phyloP scores from a whole-genome alignment of 2,329 filamentous ascomycete species.

The Alternaria ventricosa region DNA sequence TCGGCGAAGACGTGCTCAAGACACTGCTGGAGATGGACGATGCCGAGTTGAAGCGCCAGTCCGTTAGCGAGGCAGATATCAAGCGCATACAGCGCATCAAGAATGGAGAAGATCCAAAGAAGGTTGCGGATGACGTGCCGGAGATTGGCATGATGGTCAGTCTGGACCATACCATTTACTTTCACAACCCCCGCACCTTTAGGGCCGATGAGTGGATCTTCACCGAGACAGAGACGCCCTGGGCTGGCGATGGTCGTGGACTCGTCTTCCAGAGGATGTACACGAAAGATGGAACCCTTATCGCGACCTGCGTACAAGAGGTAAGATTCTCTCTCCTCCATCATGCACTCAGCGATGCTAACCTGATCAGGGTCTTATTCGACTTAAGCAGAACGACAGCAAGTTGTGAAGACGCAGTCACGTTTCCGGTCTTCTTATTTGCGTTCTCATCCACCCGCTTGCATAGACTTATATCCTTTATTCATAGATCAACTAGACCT shows the following conservation, averaged over 20 bases:
- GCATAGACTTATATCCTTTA: not conserved
- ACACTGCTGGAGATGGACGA: slow-evolving; percentile 55
- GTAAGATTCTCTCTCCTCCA: slow-evolving; percentile 47
- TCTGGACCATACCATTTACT: slow-evolving; percentile 72
- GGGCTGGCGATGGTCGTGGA: slow-evolving; percentile 78
- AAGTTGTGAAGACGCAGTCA: slow-evolving; percentile 9
- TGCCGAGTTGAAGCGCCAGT: slow-evolving; percentile 50
- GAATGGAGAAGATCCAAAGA: slow-evolving; percentile 53
- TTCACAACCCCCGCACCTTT: slow-evolving; percentile 59
- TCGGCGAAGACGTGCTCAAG: slow-evolving; percentile 53
- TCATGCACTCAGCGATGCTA: not conserved
- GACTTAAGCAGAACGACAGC: slow-evolving; percentile 21
- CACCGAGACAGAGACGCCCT: slow-evolving; percentile 79
- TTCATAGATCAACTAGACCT: not conserved
- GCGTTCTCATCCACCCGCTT: not conserved
- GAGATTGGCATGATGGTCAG: slow-evolving; percentile 85
- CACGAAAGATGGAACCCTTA: slow-evolving; percentile 70
- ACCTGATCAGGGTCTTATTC: slow-evolving; percentile 19
- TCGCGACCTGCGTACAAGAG: slow-evolving; percentile 84
- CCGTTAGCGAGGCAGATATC: slow-evolving; percentile 61
- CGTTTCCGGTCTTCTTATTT: not conserved
- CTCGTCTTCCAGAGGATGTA: slow-evolving; percentile 79
- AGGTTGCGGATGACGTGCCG: slow-evolving; percentile 57
- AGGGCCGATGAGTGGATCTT: slow-evolving; percentile 75
- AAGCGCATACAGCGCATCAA: slow-evolving; percentile 43